Evolutionary conservation across 139 green algal species (phyloP), one percentile per base, ranked within the genome.

Genomic region (Picochlorum sp.): DNA sequence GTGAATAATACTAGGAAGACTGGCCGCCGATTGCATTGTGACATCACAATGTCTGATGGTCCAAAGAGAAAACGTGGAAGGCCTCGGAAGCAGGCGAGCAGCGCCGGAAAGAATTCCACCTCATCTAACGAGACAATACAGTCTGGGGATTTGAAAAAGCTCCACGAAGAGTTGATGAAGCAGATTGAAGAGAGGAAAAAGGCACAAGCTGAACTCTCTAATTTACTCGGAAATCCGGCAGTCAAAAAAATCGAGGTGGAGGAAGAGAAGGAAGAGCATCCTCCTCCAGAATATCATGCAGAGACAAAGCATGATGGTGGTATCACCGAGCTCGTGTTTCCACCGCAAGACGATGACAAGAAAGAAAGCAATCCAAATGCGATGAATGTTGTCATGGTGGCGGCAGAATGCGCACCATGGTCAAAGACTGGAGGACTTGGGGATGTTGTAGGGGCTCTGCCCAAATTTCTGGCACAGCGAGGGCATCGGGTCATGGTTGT

Each of bases 321-420:
- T 30, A 30, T 30, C 28, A 30, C 28, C 28, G 28, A 30, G 28
- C 28, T 30, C 28, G 28, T 6, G 28, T 30, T 30, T 30, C 28
- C 28, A 30, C 28, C 28, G 28, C 28, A 30, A 30, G 28, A 30
- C 28, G 28, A 30, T 30, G 28, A 30, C 3, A 30, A 66, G 21
- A 28, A 38, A 2, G 34, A 65, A 21, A 21, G 21, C 14, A 77
- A 73, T 52, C 70, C 78, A n/a, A 92, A 94, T 64, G 79, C 80
- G 10, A 90, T 95, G 85, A 95, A 94, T 59, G 83, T 99, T 21
- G 85, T 99, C 37, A 82, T 99, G 71, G 94, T 98, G n/a, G 90
- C 87, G 1, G 78, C 91, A 4, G 94, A 99, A 77, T 96, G 86
- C 44, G 92, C 92, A 7, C 94, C 94, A 4, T 98, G 90, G 87